These are phyloP conservation scores for Microcyclosporella mali DNA, from an alignment of 2,329 filamentous ascomycete genomes.

Conservation along the genomic window DNA sequence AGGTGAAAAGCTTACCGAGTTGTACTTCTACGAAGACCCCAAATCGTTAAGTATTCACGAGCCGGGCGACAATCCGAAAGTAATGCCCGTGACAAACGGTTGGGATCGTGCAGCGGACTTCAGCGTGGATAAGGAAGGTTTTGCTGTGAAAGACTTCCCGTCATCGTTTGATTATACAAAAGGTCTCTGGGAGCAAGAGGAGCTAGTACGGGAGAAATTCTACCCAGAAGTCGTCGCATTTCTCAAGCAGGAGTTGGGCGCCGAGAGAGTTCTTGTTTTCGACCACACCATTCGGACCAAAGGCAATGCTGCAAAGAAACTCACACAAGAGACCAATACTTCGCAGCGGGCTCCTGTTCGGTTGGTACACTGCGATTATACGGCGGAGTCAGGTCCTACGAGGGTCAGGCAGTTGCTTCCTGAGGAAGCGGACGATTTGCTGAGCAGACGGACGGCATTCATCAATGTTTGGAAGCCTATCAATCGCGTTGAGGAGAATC, in stretches of 20 bases:
- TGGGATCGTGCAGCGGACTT: slow-evolving; percentile 40
- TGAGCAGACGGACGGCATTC: slow-evolving; percentile 43
- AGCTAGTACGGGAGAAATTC: slow-evolving; percentile 37
- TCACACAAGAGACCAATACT: slow-evolving; percentile 33
- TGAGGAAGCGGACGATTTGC: slow-evolving; percentile 38
- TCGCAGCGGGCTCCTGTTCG: slow-evolving; percentile 42
- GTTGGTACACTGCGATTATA: slow-evolving; percentile 49
- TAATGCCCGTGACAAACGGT: slow-evolving; percentile 38
- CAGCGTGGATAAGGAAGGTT: slow-evolving; percentile 42
- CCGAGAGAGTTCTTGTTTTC: slow-evolving; percentile 43
- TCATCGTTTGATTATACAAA: slow-evolving; percentile 5
- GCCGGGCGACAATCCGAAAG: slow-evolving; percentile 35
- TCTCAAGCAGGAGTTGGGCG: slow-evolving; percentile 41
- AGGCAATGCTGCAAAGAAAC: slow-evolving; percentile 28
- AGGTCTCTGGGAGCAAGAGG: slow-evolving; percentile 38
- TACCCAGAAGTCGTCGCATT: slow-evolving; percentile 45
- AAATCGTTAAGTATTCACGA: slow-evolving; percentile 38
- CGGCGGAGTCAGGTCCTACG: slow-evolving; percentile 38
- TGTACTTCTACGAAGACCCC: slow-evolving; percentile 39
- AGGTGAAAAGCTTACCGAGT: slow-evolving; percentile 34
- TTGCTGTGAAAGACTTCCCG: slow-evolving; percentile 38
- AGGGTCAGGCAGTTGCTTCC: slow-evolving; percentile 42
- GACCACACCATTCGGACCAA: slow-evolving; percentile 46
- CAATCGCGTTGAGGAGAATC: slow-evolving; percentile 35
- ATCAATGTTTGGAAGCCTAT: slow-evolving; percentile 50